Base-by-base conservation (phyloP, 805 yeast genomes). In the Torulaspora microellipsoides region DNA sequence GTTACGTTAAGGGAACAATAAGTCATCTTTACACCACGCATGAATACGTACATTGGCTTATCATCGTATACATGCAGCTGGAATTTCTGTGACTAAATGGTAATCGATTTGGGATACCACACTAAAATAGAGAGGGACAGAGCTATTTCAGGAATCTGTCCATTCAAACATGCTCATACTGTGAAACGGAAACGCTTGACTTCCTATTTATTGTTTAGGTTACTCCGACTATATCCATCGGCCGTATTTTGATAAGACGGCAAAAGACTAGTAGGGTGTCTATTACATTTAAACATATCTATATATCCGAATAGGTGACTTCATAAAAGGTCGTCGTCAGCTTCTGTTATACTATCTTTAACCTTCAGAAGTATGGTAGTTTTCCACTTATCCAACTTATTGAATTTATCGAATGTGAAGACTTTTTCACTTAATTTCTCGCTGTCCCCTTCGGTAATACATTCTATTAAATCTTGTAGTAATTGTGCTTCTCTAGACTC, bases 301-400 rank as follows among this genome's bases (percentile, higher is more conserved):
- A n/a, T 12, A n/a, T n/a, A 29, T n/a, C 31, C 15, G 2, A n/a
- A 28, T 12, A 29, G n/a, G 8, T n/a, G 31, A n/a, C 10, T 25
- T 42, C 42, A 60, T 43, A 60, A 53, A 27, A 63, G 46, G 57
- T 85, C 90, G 39, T 84, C 93, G 45, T 84, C 95, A 38, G 80
- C 83, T 42, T 77, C 81, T 30, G 80, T 77, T 37, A 87, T 81
- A 3, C 75, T 67, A 52, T 76, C 82, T 69, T 93, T 93, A 56
- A 93, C 81, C 66, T 83, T 84, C 55, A 91, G 74, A 53, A 93
- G 74, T 39, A 93, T 70, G 25, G 85, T 80, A 10, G 96, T 86
- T 70, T 86, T 88, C 83, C 95, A 84, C 58, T 84, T 86, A 62
- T 93, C 99, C 43, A 93, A 77, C 64, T 88, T 88, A 51, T 81